A percentile compares a stretch with the other conserved stretches of the same genome.
These are phyloP conservation scores for Protea cynaroides DNA, from an alignment of 164 flowering plant species.

Conservation along the genomic window DNA sequence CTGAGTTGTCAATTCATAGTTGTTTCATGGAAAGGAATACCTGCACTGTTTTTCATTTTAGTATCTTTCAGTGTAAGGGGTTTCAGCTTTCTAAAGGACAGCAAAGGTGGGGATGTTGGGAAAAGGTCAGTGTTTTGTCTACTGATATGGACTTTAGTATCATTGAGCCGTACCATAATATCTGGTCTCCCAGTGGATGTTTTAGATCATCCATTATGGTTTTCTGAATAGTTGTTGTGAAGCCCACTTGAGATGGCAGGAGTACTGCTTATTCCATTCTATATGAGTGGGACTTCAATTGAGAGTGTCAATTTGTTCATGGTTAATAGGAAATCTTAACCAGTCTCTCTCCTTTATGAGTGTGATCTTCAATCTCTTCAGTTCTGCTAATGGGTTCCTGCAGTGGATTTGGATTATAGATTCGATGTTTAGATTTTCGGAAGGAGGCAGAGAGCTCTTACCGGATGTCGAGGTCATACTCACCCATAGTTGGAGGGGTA, in stretches of 20 bases:
- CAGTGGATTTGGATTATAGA: constrained; percentile 10
- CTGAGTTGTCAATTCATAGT: neutral
- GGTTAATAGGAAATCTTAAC: constrained; percentile 10
- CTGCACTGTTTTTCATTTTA: neutral
- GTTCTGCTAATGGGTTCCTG: neutral
- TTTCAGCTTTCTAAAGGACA: neutral
- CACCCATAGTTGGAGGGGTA: constrained; percentile 37
- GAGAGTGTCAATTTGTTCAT: constrained; percentile 6
- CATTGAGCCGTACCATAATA: constrained; percentile 8
- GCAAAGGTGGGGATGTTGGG: constrained; percentile 27
- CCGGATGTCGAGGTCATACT: constrained; percentile 36
- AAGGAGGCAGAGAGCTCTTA: constrained; percentile 14
- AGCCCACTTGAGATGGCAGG: constrained; percentile 11
- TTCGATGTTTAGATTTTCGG: constrained; percentile 34
- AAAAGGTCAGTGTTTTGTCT: constrained; percentile 29
- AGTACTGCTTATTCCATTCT: neutral
- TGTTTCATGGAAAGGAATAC: neutral
- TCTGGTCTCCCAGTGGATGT: constrained; percentile 18
- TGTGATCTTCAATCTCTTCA: neutral
- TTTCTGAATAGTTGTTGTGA: constrained; percentile 16
- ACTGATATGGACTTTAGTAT: constrained; percentile 20
- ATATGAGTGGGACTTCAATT: constrained; percentile 7
- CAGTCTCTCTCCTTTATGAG: neutral
- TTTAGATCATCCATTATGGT: constrained; percentile 19
- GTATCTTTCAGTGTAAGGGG: too few relatives aligned